phyloP scores from a whole-genome alignment of 2,329 filamentous ascomycete genomes.

The Pseudonectria buxi region DNA sequence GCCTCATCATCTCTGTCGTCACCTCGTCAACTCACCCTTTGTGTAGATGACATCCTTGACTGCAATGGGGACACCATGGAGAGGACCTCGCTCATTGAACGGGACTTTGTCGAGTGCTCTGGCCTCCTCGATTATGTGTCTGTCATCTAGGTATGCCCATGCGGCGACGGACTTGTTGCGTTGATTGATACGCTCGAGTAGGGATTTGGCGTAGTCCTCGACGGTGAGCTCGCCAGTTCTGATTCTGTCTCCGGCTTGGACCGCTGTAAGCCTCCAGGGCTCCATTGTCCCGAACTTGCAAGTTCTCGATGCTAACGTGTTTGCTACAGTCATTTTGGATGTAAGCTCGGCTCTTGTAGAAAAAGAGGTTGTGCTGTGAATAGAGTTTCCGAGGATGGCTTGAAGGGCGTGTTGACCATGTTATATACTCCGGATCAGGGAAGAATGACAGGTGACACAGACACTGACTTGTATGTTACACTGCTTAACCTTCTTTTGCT shows the following conservation, averaged over 20 bases:
- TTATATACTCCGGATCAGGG: too few relatives aligned
- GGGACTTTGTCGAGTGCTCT: slow-evolving; percentile 43
- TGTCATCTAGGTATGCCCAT: slow-evolving; percentile 41
- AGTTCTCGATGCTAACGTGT: too few relatives aligned
- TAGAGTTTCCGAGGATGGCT: too few relatives aligned
- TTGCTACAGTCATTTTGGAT: too few relatives aligned
- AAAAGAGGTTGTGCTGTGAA: too few relatives aligned
- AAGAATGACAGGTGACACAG: too few relatives aligned
- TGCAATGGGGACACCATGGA: slow-evolving; percentile 51
- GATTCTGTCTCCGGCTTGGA: slow-evolving; percentile 32
- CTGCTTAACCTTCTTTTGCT: too few relatives aligned
- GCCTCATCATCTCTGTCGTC: too few relatives aligned
- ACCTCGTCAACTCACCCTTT: too few relatives aligned
- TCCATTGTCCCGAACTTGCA: slow-evolving; percentile 1
- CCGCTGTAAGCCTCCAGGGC: slow-evolving; percentile 29
- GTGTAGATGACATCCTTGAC: slow-evolving; percentile 56
- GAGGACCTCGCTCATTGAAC: slow-evolving; percentile 38
- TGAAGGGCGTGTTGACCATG: too few relatives aligned
- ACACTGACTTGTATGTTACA: too few relatives aligned
- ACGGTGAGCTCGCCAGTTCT: slow-evolving; percentile 37
- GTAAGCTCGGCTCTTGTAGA: too few relatives aligned
- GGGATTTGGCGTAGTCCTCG: slow-evolving; percentile 41
- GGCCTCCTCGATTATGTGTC: slow-evolving; percentile 41
- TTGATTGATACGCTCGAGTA: slow-evolving; percentile 37
- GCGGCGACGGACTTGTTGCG: slow-evolving; percentile 41